Base-by-base conservation (phyloP, 306 rosid genomes). In the Rosa multiflora region DNA sequence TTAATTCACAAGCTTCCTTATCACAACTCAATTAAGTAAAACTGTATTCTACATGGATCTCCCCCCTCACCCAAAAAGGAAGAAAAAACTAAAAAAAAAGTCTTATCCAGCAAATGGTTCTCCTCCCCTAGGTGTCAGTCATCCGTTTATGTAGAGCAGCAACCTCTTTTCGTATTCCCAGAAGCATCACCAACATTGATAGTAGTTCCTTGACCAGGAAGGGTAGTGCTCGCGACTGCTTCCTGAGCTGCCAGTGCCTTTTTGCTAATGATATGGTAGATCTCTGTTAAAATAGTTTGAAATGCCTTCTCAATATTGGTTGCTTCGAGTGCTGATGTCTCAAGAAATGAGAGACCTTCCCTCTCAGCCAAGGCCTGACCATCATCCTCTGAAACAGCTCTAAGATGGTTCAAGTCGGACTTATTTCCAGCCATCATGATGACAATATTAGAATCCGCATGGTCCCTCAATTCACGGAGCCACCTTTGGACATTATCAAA, bases 361-460 rank as follows among this genome's bases (percentile, higher is more conserved):
- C 67, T 90, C 91, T 95, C 99, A 20, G 98, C 96, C 91, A 95
- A 87, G 43, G 91, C 61, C 77, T 91, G 94, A 72, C 99, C 99
- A 55, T 95, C 99, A 63, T 88, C 93, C 79, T 81, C 94, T 1
- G 98, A 88, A 83, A 93, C 96, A 75, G 98, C 87, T 83, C 97
- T 86, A 66, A 95, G 98, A 88, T 95, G 97, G 81, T 71, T 82
- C 76, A 95, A 87, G 82, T 95, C 99, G 8, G 99, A 95, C 70
- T 95, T 95, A 59, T 95, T 95, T 82, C 98, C 99, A n/a, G 93
- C 91, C 99, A 95, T 95, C 97, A 92, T 93, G 81, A 95, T 95
- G 74, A 92, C 98, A 79, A 95, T 92, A 74, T 95, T 92, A 67
- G 99, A 95, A 87, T 95, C 99, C 4, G 98, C 99, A 79, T 95